Conservation (phyloP, 129 eudicot species). For the Logfia minima region DNA sequence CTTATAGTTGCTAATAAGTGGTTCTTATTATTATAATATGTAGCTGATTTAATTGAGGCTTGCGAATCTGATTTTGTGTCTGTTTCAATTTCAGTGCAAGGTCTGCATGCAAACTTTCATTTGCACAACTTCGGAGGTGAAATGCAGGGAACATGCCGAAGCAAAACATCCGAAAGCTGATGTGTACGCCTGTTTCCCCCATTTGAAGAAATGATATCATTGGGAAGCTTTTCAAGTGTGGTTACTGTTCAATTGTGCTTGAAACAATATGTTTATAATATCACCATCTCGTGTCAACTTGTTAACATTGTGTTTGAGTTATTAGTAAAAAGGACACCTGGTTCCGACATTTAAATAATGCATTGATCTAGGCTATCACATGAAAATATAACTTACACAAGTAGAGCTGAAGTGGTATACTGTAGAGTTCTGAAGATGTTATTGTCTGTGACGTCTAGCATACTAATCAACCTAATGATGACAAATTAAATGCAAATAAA, state of each 20-base stretch:
- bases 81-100: slow-evolving; percentile 57
- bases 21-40: neutral
- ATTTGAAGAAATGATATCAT: slow-evolving; percentile 56
- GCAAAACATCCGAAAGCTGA: slow-evolving; percentile 86
- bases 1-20: neutral
- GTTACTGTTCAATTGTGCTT: slow-evolving; percentile 30
- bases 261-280: slow-evolving; percentile 30
- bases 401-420: neutral
- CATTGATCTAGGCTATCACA: neutral
- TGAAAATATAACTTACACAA: no score
- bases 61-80: neutral
- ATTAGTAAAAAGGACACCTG: slow-evolving; percentile 13
- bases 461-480: neutral
- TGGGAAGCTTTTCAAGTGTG: slow-evolving; percentile 15
- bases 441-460: neutral
- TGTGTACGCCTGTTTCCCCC: slow-evolving; percentile 58
- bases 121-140: slow-evolving; percentile 91
- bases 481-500: neutral
- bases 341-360: slow-evolving; percentile 4
- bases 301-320: slow-evolving; percentile 14
- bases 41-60: neutral
- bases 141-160: slow-evolving; percentile 90
- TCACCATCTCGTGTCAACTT: slow-evolving; percentile 19
- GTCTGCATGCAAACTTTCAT: slow-evolving; percentile 94
- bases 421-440: neutral